Percentiles rank a stretch among this genome's conserved stretches.
Evolutionary conservation across 257 asterid species (phyloP).

Genomic region (Agastache rugosa): DNA sequence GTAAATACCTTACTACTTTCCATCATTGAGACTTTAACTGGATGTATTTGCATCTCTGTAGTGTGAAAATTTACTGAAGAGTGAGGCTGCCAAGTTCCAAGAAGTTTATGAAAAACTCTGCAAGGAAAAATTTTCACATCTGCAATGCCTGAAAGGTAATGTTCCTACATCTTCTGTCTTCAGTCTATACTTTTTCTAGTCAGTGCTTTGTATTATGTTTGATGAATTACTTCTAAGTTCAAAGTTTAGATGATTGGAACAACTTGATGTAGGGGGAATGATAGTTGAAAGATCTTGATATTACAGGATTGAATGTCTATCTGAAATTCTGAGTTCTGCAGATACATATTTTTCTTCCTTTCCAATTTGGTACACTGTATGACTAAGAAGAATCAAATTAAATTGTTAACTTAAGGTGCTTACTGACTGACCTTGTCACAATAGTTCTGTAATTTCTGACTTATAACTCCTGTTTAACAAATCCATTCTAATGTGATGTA

Average conservation of each 20-base stretch:
- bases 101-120: conserved; percentile 63
- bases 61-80: conserved; percentile 85
- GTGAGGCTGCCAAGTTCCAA: conserved; percentile 74
- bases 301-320: conserved; percentile 15
- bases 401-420: background rate
- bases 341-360: background rate
- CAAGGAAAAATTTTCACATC: conserved; percentile 76
- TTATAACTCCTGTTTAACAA: conserved; percentile 15
- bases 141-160: conserved; percentile 77
- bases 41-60: conserved; percentile 46
- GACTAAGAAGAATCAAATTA: background rate
- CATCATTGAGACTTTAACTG: conserved; percentile 41
- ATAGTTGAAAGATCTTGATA: conserved; percentile 9
- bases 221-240: conserved; percentile 25
- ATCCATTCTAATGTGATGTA: conserved; percentile 1
- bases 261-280: conserved; percentile 1
- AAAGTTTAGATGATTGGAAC: conserved; percentile 14
- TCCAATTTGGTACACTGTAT: background rate
- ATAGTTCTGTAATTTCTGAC: background rate
- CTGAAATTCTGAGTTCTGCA: too few species aligned
- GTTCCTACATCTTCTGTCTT: conserved; percentile 18
- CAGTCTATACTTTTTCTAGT: conserved; percentile 1
- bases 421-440: background rate
- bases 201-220: background rate
- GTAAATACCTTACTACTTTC: conserved; percentile 23